Conservation (phyloP, 2,329 filamentous ascomycete genomes). For the Phaeosphaeriaceae sp. region DNA sequence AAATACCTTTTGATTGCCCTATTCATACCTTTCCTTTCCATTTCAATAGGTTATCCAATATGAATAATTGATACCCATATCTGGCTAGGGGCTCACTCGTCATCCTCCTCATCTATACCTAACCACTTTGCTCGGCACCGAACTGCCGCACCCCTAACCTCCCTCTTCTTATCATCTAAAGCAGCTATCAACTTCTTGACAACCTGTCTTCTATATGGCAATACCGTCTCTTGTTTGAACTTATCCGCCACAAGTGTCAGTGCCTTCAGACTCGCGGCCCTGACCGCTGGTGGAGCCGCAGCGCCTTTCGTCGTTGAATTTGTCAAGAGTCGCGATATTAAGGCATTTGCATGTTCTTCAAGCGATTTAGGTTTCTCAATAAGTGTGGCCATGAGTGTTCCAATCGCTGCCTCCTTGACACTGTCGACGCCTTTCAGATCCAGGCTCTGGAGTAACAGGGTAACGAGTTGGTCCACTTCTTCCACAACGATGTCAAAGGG, state of each 20-base stretch:
- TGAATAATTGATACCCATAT: too few species aligned
- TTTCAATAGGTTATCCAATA: too few species aligned
- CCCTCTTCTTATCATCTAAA: conserved; percentile 68
- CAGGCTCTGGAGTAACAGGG: conserved; percentile 67
- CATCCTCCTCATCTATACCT: conserved; percentile 64
- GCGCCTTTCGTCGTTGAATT: conserved; percentile 38
- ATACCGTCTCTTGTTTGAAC: conserved; percentile 57
- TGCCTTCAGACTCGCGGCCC: conserved; percentile 57
- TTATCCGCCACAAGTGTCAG: conserved; percentile 56
- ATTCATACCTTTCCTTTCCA: too few species aligned
- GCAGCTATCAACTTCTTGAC: conserved; percentile 61
- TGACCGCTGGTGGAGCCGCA: conserved; percentile 48
- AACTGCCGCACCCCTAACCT: conserved; percentile 68
- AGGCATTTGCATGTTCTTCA: conserved; percentile 63
- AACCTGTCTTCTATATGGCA: conserved; percentile 64
- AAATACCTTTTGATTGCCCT: too few species aligned
- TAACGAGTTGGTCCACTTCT: conserved; percentile 63
- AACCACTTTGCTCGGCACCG: conserved; percentile 67
- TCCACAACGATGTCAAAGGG: conserved; percentile 66
- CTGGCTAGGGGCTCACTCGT: conserved; percentile 41
- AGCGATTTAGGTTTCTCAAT: conserved; percentile 61
- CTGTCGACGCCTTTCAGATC: conserved; percentile 60
- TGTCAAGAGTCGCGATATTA: conserved; percentile 63
- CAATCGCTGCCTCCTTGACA: conserved; percentile 66
- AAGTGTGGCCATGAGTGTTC: conserved; percentile 64